Base-by-base conservation (phyloP, 805 yeast genomes). In the Danielozyma ontarioensis region DNA sequence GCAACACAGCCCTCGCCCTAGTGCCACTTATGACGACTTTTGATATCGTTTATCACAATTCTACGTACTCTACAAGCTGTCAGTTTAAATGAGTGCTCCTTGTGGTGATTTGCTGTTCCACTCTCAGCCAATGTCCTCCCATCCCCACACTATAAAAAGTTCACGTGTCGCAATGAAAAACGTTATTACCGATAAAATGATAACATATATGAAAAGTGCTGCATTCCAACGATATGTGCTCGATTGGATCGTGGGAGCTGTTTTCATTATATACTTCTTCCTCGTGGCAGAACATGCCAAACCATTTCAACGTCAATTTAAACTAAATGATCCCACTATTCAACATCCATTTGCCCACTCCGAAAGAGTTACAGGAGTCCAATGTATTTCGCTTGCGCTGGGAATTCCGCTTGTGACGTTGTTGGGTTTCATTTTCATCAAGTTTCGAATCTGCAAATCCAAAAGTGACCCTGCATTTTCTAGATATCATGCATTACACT, bases 231-330 rank as follows among this genome's bases (percentile, higher is more conserved):
- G 43, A 28, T 48, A 44, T 32, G 16, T 46, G 13, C 49, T 54
- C 16, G 69, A 64, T 41, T 63, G 69, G 69, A 27, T 53, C 14
- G 38, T 53, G 13, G 48, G 52, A 2, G 26, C 35, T 4, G 49
- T 33, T 11, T 40, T 62, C 21, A 21, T 57, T 13, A 36, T 40
- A 7, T 53, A 48, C 31, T 62, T 62, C 36, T 51, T 58, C 33
- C 22, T 41, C 13, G 45, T 60, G 10, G 59, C 63, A 5, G 66
- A 64, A 34, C 40, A 40, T 6, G 53, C 64, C 4, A 40, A 33
- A 33, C 70, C 69, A 8, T 64, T 62, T 35, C 33, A 45, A 22
- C 50, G 68, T 31, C 64, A 64, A 38, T 64, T 64, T 37, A 50
- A 53, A 17, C 34, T 59, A 15, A 36, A 43, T 18, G 68, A 64